Conservation (phyloP, 352 stramenopile genomes). For the Phytophthora constricta region DNA sequence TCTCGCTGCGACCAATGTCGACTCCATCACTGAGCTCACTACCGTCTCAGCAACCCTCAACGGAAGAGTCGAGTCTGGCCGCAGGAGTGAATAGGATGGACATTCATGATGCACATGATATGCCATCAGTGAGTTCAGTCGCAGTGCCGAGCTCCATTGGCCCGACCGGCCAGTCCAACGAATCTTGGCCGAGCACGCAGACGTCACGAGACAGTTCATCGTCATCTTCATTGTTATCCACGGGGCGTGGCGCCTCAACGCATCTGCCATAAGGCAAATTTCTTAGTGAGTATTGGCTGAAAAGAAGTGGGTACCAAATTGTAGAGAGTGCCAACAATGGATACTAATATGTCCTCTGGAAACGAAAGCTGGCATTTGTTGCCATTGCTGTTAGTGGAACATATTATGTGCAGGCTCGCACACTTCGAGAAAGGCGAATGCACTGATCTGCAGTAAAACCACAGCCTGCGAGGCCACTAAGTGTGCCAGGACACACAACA, state of each 20-base stretch:
- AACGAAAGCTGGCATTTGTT: no score
- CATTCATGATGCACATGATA: no score
- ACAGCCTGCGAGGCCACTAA: no score
- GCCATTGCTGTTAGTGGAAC: no score
- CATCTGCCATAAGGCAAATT: neutral
- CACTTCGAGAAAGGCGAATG: no score
- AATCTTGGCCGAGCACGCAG: neutral
- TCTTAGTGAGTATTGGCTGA: no score
- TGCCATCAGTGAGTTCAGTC: neutral
- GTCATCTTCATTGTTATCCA: neutral
- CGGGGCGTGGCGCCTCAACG: neutral
- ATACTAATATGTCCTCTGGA: no score
- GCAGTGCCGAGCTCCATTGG: neutral
- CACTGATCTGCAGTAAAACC: no score
- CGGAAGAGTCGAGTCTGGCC: neutral
- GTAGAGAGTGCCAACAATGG: no score
- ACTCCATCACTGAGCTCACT: neutral
- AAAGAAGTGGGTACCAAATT: no score
- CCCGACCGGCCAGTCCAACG: neutral
- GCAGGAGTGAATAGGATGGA: neutral
- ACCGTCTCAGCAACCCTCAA: neutral
- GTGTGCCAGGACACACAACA: no score
- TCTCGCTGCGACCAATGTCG: neutral
- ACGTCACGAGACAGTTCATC: neutral
- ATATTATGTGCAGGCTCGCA: no score